Evolutionary conservation across 495 filamentous ascomycete genomes (phyloP).

Genomic region (Hypoxylon lienhwacheense): DNA sequence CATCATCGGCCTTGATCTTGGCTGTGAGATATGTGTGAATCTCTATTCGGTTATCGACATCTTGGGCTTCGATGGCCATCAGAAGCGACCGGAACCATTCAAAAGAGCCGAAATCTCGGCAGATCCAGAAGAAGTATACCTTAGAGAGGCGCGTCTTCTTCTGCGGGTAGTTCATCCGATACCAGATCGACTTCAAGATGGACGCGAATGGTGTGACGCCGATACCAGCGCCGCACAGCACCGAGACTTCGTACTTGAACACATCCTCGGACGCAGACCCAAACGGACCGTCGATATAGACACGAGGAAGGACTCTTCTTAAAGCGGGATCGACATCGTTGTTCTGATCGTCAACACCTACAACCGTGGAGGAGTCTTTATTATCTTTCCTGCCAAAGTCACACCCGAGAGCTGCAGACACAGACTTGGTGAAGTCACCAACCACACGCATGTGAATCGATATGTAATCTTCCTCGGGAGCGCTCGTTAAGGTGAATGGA

Average conservation of each 20-base stretch:
- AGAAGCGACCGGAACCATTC: conserved; percentile 82
- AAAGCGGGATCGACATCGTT: conserved; percentile 66
- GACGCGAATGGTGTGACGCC: conserved; percentile 76
- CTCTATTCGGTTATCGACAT: conserved; percentile 77
- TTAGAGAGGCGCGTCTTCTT: conserved; percentile 73
- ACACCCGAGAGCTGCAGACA: conserved; percentile 69
- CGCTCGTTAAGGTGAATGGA: conserved; percentile 76
- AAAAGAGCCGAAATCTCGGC: conserved; percentile 75
- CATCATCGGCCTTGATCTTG: conserved; percentile 77
- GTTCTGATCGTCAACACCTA: conserved; percentile 63
- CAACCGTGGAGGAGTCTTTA: conserved; percentile 58
- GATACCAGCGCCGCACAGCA: conserved; percentile 71
- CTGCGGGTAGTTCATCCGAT: conserved; percentile 79
- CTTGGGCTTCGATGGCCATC: conserved; percentile 79
- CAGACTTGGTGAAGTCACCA: conserved; percentile 66
- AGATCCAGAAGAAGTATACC: conserved; percentile 87
- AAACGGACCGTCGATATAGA: conserved; percentile 79
- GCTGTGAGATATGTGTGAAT: conserved; percentile 52
- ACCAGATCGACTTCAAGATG: conserved; percentile 84
- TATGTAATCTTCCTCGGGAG: conserved; percentile 80
- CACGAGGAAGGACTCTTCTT: conserved; percentile 68
- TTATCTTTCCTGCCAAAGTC: conserved; percentile 61
- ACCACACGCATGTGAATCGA: conserved; percentile 75
- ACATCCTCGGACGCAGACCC: conserved; percentile 77
- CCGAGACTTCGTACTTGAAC: conserved; percentile 74